Evolutionary conservation across 345 rosid species (phyloP).

Genomic region (Moricandia moricandioides): DNA sequence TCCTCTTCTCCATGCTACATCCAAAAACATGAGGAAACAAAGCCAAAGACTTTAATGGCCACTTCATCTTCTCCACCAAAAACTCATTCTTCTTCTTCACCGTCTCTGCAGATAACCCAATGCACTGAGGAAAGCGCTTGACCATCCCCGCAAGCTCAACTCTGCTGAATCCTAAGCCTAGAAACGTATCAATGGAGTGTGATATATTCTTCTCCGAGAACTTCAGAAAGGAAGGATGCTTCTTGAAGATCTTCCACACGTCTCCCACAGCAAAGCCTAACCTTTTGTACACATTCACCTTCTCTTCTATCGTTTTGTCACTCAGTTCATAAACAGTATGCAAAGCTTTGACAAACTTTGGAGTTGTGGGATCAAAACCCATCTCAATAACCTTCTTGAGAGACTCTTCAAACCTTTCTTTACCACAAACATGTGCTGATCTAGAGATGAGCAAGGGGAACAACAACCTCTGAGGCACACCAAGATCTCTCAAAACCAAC

Average conservation of each 20-base stretch:
- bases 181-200: conserved; percentile 20
- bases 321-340: neutral
- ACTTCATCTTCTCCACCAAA: neutral
- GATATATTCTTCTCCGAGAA: conserved; percentile 32
- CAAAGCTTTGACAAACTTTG: conserved; percentile 29
- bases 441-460: neutral
- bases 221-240: neutral
- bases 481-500: neutral
- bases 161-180: conserved; percentile 9
- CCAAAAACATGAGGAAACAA: neutral
- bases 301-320: conserved; percentile 9
- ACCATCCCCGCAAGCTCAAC: neutral
- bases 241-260: conserved; percentile 28
- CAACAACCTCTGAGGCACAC: neutral
- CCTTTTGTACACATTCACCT: neutral
- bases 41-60: neutral
- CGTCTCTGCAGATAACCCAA: neutral
- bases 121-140: neutral
- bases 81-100: neutral
- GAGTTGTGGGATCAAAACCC: neutral
- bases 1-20: neutral
- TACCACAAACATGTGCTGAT: neutral
- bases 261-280: conserved; percentile 38
- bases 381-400: conserved; percentile 3
- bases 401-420: neutral